Conservation (phyloP, 2,329 filamentous ascomycete species). For the Aspergillus texensis region DNA sequence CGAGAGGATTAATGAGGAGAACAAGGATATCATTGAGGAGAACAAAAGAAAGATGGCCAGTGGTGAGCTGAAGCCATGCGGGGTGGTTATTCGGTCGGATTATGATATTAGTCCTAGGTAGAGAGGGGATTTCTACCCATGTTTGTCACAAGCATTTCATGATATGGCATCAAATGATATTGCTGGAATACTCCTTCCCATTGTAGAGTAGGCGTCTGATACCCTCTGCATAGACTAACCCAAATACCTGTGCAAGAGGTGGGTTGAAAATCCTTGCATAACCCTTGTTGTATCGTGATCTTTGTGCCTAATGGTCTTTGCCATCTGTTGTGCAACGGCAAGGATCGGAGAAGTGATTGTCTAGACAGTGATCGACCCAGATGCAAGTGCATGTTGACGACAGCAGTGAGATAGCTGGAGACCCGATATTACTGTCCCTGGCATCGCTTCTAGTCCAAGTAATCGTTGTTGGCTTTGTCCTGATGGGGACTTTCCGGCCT, state of each 20-base stretch:
- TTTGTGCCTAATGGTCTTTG: no score
- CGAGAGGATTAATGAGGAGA: slow-evolving; percentile 8
- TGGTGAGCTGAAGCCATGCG: slow-evolving; percentile 8
- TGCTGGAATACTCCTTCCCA: background rate
- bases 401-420: background rate
- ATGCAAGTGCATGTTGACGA: background rate
- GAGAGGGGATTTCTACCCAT: background rate
- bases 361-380: background rate
- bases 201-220: background rate
- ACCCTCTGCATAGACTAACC: background rate
- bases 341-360: no score
- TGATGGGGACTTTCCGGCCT: background rate
- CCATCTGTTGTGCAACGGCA: background rate
- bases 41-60: slow-evolving; percentile 7
- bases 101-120: slow-evolving; percentile 6
- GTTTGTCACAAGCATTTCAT: no score
- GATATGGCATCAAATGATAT: background rate
- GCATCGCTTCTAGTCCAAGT: background rate
- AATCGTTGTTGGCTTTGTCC: background rate
- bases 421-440: background rate
- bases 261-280: background rate
- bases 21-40: slow-evolving; percentile 11
- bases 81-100: slow-evolving; percentile 11
- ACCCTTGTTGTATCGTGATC: no score
- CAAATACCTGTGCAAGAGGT: background rate